Evolutionary conservation across 225 moss, liverwort and hornwort genomes (phyloP).

Genomic region (Climacium dendroides): DNA sequence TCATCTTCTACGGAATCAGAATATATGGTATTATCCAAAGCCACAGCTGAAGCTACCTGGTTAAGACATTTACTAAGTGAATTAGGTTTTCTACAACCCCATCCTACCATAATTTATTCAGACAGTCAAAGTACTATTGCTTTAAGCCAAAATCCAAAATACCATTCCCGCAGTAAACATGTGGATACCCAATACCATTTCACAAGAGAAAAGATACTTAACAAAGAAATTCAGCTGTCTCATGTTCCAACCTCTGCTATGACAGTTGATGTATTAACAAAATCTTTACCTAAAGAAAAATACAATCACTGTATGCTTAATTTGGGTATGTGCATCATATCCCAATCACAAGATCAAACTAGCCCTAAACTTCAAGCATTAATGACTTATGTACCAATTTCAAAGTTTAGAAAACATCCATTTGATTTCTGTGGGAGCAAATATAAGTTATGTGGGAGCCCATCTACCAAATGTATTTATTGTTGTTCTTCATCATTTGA

Average conservation of each 20-base stretch:
- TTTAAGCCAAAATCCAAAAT: background rate
- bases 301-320: too few species aligned
- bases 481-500: too few species aligned
- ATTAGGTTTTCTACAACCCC: background rate
- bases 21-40: background rate
- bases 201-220: background rate
- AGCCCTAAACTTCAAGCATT: background rate
- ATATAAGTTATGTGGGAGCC: too few species aligned
- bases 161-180: background rate
- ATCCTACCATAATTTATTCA: background rate
- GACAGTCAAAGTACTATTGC: background rate
- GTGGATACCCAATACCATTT: background rate
- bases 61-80: background rate
- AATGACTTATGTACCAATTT: too few species aligned
- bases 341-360: background rate
- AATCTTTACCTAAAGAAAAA: too few species aligned
- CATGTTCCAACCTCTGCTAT: background rate
- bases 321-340: too few species aligned
- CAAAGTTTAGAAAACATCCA: too few species aligned
- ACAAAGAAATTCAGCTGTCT: accelerated
- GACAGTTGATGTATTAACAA: too few species aligned
- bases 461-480: too few species aligned
- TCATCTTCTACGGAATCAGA: background rate
- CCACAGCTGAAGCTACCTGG: accelerated
- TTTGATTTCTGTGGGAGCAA: too few species aligned